Conservation (phyloP, 148 eudicot species). For the Vaccinium corymbosum region DNA sequence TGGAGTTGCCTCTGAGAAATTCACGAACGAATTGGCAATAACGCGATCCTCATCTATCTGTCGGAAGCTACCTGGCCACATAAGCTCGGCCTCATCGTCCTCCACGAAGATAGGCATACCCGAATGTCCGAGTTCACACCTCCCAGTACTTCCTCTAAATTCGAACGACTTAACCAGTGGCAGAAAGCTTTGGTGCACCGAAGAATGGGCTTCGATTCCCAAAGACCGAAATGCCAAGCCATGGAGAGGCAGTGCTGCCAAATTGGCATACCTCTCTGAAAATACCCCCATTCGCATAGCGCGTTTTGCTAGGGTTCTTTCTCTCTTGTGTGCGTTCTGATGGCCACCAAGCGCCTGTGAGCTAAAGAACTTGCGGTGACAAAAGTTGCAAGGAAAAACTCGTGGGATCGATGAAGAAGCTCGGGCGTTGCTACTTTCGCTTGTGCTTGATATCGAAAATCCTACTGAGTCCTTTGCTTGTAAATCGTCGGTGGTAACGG, state of each 20-base stretch:
- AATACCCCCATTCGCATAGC: conserved; percentile 56
- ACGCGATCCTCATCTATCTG: conserved; percentile 17
- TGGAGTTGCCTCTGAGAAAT: conserved; percentile 19
- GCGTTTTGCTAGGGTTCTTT: conserved; percentile 55
- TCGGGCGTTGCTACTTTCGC: conserved; percentile 26
- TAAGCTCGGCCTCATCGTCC: conserved; percentile 32
- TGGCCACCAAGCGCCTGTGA: conserved; percentile 75
- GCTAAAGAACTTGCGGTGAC: conserved; percentile 57
- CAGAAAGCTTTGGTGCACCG: conserved; percentile 30
- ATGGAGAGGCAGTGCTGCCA: conserved; percentile 55
- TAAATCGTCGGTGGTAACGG: not conserved
- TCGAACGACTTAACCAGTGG: conserved; percentile 21
- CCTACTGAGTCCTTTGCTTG: conserved; percentile 12
- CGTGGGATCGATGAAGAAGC: conserved; percentile 23
- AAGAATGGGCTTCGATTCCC: conserved; percentile 50
- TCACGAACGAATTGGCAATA: not conserved
- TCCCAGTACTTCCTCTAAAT: conserved; percentile 18
- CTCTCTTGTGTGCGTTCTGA: conserved; percentile 68
- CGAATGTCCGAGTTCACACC: conserved; percentile 33
- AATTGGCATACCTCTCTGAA: conserved; percentile 39
- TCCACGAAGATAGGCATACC: conserved; percentile 31
- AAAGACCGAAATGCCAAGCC: conserved; percentile 29
- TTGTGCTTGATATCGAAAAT: conserved; percentile 28
- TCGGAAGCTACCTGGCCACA: conserved; percentile 74
- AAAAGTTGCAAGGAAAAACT: conserved; percentile 59